Conservation (phyloP, 768 basidiomycete genomes). For the Gymnopilus junonius region DNA sequence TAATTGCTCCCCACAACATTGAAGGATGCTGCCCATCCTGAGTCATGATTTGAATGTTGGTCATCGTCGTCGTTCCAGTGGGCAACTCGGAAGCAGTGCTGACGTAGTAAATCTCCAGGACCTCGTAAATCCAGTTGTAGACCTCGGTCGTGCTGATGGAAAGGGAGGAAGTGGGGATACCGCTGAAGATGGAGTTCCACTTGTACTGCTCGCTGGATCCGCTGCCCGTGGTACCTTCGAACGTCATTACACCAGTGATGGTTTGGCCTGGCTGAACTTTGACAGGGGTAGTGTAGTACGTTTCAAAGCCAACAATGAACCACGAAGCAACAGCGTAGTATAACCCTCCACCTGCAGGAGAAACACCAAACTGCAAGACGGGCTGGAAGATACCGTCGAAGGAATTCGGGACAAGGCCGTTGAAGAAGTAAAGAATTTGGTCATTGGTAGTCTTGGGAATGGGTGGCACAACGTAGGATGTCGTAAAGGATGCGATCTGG, state of each 20-base stretch:
- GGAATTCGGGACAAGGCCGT: conserved; percentile 17
- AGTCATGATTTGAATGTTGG: conserved; percentile 12
- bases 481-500: conserved; percentile 20
- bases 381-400: conserved; percentile 27
- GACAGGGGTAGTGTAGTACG: conserved; percentile 13
- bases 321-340: conserved; percentile 30
- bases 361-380: conserved; percentile 28
- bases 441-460: conserved; percentile 16
- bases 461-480: conserved; percentile 28
- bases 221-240: neutral
- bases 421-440: conserved; percentile 29
- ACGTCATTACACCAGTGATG: conserved; percentile 10
- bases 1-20: neutral
- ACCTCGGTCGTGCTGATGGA: conserved; percentile 11
- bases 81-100: conserved; percentile 6
- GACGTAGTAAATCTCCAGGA: conserved; percentile 18
- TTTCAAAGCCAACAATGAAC: conserved; percentile 15
- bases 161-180: conserved; percentile 12
- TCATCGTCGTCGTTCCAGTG: conserved; percentile 12
- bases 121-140: conserved; percentile 14
- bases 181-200: conserved; percentile 13
- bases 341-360: conserved; percentile 25
- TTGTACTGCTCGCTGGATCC: conserved; percentile 7
- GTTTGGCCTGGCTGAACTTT: conserved; percentile 4
- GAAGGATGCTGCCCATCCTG: conserved; percentile 8